Evolutionary conservation across 305 asterid genomes (phyloP).

Genomic region (Fraxinus latifolia): DNA sequence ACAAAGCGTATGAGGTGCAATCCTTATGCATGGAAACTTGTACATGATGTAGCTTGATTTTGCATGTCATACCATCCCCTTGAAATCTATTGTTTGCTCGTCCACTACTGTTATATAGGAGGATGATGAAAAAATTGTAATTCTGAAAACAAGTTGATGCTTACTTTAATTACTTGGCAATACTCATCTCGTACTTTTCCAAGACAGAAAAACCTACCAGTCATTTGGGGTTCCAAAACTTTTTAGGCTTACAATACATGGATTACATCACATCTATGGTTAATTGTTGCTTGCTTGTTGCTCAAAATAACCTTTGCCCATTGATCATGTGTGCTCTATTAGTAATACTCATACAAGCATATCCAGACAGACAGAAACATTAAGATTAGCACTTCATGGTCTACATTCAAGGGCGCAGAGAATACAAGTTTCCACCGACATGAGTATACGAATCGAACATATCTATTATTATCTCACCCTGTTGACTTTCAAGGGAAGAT

Average conservation of each 20-base stretch:
- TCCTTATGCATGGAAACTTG: neutral
- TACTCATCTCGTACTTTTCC: neutral
- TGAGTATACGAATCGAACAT: neutral
- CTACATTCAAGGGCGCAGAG: neutral
- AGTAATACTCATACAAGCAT: neutral
- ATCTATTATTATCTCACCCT: neutral
- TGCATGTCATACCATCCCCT: neutral
- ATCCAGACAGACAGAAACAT: neutral
- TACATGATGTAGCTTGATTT: neutral
- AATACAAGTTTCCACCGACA: neutral
- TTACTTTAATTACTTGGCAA: neutral
- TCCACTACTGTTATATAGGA: neutral
- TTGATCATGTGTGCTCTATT: neutral
- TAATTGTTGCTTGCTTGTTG: neutral
- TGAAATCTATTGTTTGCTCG: neutral
- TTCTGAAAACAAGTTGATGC: neutral
- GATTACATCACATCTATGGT: neutral
- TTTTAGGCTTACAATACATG: neutral
- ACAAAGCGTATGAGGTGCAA: neutral
- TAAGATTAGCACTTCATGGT: neutral
- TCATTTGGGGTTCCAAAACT: neutral
- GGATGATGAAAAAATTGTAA: neutral
- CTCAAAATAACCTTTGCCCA: neutral
- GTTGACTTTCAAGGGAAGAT: neutral
- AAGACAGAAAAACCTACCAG: neutral